Base-by-base conservation (phyloP, 2,329 filamentous ascomycete species). In the Alternaria sp. region DNA sequence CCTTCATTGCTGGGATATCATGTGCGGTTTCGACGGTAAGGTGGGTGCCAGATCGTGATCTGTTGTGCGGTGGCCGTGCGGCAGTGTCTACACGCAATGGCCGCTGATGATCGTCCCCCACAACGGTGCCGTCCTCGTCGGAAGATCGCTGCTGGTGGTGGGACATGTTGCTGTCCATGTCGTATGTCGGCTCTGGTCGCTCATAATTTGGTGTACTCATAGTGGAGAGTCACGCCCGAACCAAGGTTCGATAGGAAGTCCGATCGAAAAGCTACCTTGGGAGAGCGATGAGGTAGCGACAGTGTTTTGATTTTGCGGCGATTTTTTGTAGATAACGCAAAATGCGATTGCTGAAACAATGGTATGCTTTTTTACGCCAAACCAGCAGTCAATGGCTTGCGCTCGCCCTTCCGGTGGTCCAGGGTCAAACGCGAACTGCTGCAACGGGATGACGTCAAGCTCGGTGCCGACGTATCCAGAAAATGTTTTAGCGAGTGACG, bases 1-100 rank as follows among this genome's bases (percentile, higher is more conserved):
- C 74, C 68, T 50, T 74, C 68, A 72, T 67, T 11, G 63, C 43
- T 17, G 54, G 68, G 67, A 73, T 56, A 15, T 74, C 70, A 32
- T 82, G 77, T 59, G 80, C 82, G 5, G 83, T 85, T 17, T 85
- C 79, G 21, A 86, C 81, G 9, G 82, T 83, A 44, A 88, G 77
- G 62, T 84, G 83, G 46, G 81, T 83, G 56, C 76, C 74, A 49
- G 82, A 69, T 8, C 74, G 72, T 26, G 72, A 64, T 49, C 73
- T 56, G 44, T 61, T 61, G 32, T 66, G 47, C 7, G 43, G 52
- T 47, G 67, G 47, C 50, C 51, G 45, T 68, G 56, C 23, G 54
- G 59, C 40, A 61, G 64, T 43, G 55, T 64, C 25, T 66, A 64
- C 17, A 30, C 75, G 69, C 21, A 51, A 32, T 17, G 47, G 55